Evolutionary conservation across 2,329 filamentous ascomycete species (phyloP), one percentile per base, ranked within the genome.

Genomic region (Fusarium cicatricum): DNA sequence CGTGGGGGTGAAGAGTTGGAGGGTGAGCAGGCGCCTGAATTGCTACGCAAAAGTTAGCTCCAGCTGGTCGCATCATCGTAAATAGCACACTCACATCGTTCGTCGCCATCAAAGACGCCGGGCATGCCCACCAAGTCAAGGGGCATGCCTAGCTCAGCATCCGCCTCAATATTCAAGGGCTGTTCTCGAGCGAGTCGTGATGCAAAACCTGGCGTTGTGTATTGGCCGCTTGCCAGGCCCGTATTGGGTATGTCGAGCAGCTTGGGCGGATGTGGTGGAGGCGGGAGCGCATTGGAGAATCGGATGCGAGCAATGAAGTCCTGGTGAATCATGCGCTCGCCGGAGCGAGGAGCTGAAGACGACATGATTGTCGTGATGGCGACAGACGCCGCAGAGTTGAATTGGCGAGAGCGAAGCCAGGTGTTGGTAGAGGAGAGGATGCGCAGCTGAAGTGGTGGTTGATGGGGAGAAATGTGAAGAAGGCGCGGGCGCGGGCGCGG

Each of bases 121-220:
- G 94, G 94, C 79, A 98, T 91, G 70, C 95, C 95, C 53, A 98
- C 90, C 66, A 99, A 79, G 74, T 98, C 94, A 72, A 99, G 87
- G 55, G 93, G 92, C 95, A 99, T 98, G 53, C 95, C 95, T 67
- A 98, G 85, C 80, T 99, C 95, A 9, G 93, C 95, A 84, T 99
- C 95, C 26, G 92, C 92, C 77, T 99, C 95, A 58, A 99, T 95
- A 72, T 97, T 98, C 42, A 97, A 82, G 46, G 94, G 91, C 79
- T 98, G 95, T 71, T 97, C 92, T 70, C 94, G 84, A 15, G 91
- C 92, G 66, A 99, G 81, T 61, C 92, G 88, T 39, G 93, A 95
- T 26, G 93, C 92, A 78, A 96, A 99, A 17, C 88, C 88, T 1
- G 95, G 91, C 4, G 88, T 91, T 28, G 95, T 96, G 77, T 97